Base-by-base conservation (phyloP, 768 basidiomycete genomes). In the Rhizopogon roseolus region DNA sequence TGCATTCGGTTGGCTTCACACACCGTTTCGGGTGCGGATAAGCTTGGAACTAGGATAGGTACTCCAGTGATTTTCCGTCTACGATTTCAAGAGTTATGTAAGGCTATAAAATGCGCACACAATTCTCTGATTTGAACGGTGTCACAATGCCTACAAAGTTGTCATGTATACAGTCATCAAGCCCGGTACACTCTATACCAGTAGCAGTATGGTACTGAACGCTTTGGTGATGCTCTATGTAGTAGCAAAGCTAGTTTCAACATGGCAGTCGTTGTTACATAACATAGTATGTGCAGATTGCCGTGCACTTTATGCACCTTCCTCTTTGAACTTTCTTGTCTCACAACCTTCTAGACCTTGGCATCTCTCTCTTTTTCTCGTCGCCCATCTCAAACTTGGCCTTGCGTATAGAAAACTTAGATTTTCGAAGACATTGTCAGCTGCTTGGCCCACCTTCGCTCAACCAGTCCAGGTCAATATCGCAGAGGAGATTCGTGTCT, bases 81-180 rank as follows among this genome's bases (percentile, higher is more conserved):
- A 22, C 22, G 22, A 22, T 22, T 22, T 22, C 22, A 22, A 22
- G 22, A 22, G 22, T 22, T 22, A 22, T 22, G 22, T 22, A 22
- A 22, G 22, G 22, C 22, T 22, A 22, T 22, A 22, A 22, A 22
- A 22, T 22, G 3, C 22, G 22, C 22, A 22, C 22, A 22, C 22
- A 22, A 22, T 22, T 22, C 22, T 22, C 22, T 22, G 3, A 19
- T 10, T 27, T 22, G 10, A n/a, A 41, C 9, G 41, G 43, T 16
- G 17, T n/a, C 7, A 37, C 10, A 46, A 42, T 41, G 41, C 32
- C 16, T 61, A 61, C 52, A 37, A 29, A 9, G 42, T 44, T 2
- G 22, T 52, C 2, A 56, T 62, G 7, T 56, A 50, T 55, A 52
- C 54, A 27, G 49, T 62, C 29, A 49, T 61, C 42, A 60, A 62